Conservation (phyloP, 208 protist species). For the Crithidia sp. region DNA sequence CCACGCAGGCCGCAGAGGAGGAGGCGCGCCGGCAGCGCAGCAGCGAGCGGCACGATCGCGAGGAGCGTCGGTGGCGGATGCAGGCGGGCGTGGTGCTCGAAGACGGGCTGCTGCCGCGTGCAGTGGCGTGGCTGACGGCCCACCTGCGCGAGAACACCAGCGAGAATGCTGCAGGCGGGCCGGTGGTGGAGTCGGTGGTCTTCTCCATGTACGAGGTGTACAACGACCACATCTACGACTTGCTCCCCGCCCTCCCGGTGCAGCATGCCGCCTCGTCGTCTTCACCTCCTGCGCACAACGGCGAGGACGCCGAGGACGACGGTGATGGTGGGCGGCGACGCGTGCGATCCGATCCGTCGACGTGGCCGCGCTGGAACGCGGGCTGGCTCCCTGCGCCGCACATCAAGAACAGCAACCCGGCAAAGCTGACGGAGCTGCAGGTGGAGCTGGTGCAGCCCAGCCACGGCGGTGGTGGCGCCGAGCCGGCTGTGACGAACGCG, state of each 20-base stretch:
- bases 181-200: conserved; percentile 34
- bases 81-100: conserved; percentile 12
- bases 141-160: conserved; percentile 14
- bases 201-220: conserved; percentile 56
- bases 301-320: background rate
- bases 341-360: conserved; percentile 6
- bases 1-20: conserved; percentile 5
- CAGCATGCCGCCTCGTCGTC: background rate
- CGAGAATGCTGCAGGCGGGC: background rate
- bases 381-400: conserved; percentile 28
- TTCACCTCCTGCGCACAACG: background rate
- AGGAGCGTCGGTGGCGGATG: conserved; percentile 26
- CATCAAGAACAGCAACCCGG: conserved; percentile 34
- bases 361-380: conserved; percentile 31
- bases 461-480: background rate
- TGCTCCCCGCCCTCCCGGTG: conserved; percentile 24
- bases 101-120: conserved; percentile 46
- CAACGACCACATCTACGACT: conserved; percentile 47
- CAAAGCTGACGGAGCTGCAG: conserved; percentile 33
- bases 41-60: conserved; percentile 10
- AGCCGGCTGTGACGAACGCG: no score
- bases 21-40: conserved; percentile 14
- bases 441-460: conserved; percentile 27
- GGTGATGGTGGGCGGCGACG: background rate
- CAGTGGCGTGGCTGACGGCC: conserved; percentile 49